Conservation (phyloP, 1,284 basidiomycete species). For the Irpex sp. region DNA sequence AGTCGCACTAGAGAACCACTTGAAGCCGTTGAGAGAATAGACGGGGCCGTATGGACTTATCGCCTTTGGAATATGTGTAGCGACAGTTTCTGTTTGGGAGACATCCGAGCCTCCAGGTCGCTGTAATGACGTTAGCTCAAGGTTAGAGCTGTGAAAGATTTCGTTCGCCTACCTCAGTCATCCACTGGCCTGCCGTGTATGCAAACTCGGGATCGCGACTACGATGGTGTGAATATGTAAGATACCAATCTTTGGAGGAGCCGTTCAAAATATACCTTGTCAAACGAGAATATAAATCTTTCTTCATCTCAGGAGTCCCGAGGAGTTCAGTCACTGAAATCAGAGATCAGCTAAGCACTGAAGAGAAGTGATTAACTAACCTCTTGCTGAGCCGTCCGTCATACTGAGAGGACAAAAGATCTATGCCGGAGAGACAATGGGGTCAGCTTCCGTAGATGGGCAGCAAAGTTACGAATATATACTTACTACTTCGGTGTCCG, state of each 20-base stretch:
- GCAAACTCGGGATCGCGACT: slow-evolving; percentile 62
- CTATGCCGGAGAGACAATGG: slow-evolving; percentile 26
- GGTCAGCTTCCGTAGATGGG: background rate
- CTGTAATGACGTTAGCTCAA: slow-evolving; percentile 29
- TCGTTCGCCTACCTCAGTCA: slow-evolving; percentile 59
- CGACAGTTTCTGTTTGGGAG: slow-evolving; percentile 70
- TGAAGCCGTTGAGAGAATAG: slow-evolving; percentile 66
- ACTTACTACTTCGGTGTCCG: slow-evolving; percentile 59
- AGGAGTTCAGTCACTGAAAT: slow-evolving; percentile 66
- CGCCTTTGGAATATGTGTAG: slow-evolving; percentile 32
- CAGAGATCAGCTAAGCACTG: slow-evolving; percentile 1
- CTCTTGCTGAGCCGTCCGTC: slow-evolving; percentile 73
- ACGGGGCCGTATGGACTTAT: slow-evolving; percentile 41
- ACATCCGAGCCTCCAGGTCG: slow-evolving; percentile 78
- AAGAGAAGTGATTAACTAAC: slow-evolving; percentile 23
- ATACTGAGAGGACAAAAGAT: slow-evolving; percentile 71
- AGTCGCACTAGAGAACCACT: slow-evolving; percentile 84
- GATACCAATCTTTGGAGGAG: background rate
- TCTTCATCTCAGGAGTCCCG: slow-evolving; percentile 59
- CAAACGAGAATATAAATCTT: slow-evolving; percentile 52
- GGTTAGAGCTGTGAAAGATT: background rate
- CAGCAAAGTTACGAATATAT: background rate
- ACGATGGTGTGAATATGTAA: background rate
- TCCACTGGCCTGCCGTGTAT: slow-evolving; percentile 81
- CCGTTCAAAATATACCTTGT: slow-evolving; percentile 38